Percentiles rank a stretch among this genome's conserved stretches.
These are phyloP conservation scores for Nicotiana noctiflora DNA, from an alignment of 257 asterid species.

Conservation along the genomic window DNA sequence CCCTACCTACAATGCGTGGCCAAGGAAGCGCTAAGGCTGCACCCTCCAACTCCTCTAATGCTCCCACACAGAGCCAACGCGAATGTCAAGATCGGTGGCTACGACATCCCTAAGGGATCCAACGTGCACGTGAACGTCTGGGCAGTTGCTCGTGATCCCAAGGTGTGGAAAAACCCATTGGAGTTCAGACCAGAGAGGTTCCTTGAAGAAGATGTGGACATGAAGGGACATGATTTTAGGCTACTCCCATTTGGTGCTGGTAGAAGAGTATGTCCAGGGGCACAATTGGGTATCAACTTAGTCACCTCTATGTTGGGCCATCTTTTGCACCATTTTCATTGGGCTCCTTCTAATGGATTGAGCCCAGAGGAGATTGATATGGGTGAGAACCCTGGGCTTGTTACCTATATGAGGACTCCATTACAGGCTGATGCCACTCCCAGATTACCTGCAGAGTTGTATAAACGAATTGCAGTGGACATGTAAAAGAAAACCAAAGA, in stretches of 20 bases:
- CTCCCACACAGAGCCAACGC: constrained; percentile 61
- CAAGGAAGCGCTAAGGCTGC: constrained; percentile 60
- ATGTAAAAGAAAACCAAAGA: constrained; percentile 16
- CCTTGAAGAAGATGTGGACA: constrained; percentile 63
- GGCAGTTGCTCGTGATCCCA: constrained; percentile 70
- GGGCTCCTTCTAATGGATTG: constrained; percentile 48
- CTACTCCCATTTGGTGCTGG: constrained; percentile 74
- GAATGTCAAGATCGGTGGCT: constrained; percentile 53
- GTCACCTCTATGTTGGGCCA: constrained; percentile 70
- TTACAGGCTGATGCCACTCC: constrained; percentile 49
- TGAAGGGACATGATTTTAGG: constrained; percentile 68
- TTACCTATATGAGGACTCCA: constrained; percentile 64
- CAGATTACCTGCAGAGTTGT: constrained; percentile 37
- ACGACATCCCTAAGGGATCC: constrained; percentile 67
- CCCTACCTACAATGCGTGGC: constrained; percentile 53
- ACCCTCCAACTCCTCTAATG: constrained; percentile 80
- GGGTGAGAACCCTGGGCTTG: constrained; percentile 63
- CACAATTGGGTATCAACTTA: constrained; percentile 58
- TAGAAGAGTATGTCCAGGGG: constrained; percentile 66
- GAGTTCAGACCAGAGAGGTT: constrained; percentile 66
- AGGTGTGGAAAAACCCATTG: constrained; percentile 44
- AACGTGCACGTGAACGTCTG: constrained; percentile 64
- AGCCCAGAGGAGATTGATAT: constrained; percentile 44
- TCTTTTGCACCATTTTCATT: constrained; percentile 60
- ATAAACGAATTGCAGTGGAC: constrained; percentile 43